Percentiles rank a stretch among this genome's conserved stretches.
Conservation (phyloP, 495 filamentous ascomycete genomes). For the Clavariopsis aquatica region DNA sequence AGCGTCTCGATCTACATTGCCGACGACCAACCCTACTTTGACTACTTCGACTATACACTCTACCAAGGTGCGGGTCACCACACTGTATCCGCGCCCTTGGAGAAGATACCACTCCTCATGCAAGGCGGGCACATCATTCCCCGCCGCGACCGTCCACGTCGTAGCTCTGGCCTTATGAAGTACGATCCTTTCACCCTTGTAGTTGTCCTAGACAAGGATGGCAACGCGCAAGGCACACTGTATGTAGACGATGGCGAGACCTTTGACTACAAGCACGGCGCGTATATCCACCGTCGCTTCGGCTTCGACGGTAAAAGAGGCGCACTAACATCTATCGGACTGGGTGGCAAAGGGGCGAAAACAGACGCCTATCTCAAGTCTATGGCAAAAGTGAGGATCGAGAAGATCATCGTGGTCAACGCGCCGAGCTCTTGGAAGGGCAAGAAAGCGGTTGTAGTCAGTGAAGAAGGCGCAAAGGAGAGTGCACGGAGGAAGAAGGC, state of each 20-base stretch:
- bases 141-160: slow-evolving; percentile 80
- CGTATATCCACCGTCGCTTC: slow-evolving; percentile 84
- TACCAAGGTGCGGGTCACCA: slow-evolving; percentile 66
- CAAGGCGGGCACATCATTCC: slow-evolving; percentile 89
- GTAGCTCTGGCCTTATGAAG: slow-evolving; percentile 84
- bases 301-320: slow-evolving; percentile 54
- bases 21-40: slow-evolving; percentile 84
- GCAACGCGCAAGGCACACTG: slow-evolving; percentile 74
- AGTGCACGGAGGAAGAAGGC: slow-evolving; percentile 51
- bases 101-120: slow-evolving; percentile 86
- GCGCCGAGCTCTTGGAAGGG: slow-evolving; percentile 71
- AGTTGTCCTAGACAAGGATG: slow-evolving; percentile 68
- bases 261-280: slow-evolving; percentile 81
- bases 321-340: slow-evolving; percentile 56
- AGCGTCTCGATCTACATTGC: slow-evolving; percentile 82
- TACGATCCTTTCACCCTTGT: slow-evolving; percentile 94
- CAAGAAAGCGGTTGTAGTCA: slow-evolving; percentile 67
- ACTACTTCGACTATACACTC: slow-evolving; percentile 83
- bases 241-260: slow-evolving; percentile 95
- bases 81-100: slow-evolving; percentile 72
- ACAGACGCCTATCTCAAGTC: slow-evolving; percentile 71
- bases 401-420: slow-evolving; percentile 79
- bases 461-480: slow-evolving; percentile 64
- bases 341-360: slow-evolving; percentile 56
- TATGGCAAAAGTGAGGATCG: slow-evolving; percentile 75